phyloP scores from a whole-genome alignment of 495 filamentous ascomycete species.

The Daldinia caldariorum region DNA sequence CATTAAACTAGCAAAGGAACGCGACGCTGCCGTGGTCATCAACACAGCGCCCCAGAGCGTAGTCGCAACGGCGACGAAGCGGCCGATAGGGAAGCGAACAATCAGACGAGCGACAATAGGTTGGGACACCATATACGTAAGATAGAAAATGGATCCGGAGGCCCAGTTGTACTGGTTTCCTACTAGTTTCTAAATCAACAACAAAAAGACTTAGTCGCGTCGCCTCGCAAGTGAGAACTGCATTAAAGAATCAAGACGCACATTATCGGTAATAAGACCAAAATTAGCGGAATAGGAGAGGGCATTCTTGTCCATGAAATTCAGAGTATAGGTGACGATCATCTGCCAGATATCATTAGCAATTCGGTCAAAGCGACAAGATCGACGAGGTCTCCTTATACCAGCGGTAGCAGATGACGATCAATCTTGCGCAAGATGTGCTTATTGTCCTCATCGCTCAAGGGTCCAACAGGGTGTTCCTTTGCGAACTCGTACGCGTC shows the following conservation, averaged over 20 bases:
- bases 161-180: slow-evolving; percentile 64
- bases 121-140: slow-evolving; percentile 63
- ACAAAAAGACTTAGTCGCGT: slow-evolving; percentile 57
- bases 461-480: slow-evolving; percentile 44
- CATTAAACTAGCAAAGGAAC: slow-evolving; percentile 53
- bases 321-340: slow-evolving; percentile 48
- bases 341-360: slow-evolving; percentile 36
- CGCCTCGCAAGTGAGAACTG: background rate
- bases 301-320: slow-evolving; percentile 68
- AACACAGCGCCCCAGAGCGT: slow-evolving; percentile 57
- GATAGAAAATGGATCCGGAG: slow-evolving; percentile 61
- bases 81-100: slow-evolving; percentile 68
- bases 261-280: slow-evolving; percentile 31
- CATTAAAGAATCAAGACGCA: slow-evolving; percentile 4
- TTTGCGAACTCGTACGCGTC: slow-evolving; percentile 57
- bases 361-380: background rate
- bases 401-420: slow-evolving; percentile 59
- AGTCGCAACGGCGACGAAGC: slow-evolving; percentile 58
- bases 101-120: slow-evolving; percentile 68
- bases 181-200: slow-evolving; percentile 51
- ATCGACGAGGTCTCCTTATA: slow-evolving; percentile 37
- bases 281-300: slow-evolving; percentile 59
- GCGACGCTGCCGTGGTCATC: slow-evolving; percentile 52
- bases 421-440: slow-evolving; percentile 65
- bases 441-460: slow-evolving; percentile 58